Base-by-base conservation (phyloP, 2,329 filamentous ascomycete species). In the Nectriaceae sp. region DNA sequence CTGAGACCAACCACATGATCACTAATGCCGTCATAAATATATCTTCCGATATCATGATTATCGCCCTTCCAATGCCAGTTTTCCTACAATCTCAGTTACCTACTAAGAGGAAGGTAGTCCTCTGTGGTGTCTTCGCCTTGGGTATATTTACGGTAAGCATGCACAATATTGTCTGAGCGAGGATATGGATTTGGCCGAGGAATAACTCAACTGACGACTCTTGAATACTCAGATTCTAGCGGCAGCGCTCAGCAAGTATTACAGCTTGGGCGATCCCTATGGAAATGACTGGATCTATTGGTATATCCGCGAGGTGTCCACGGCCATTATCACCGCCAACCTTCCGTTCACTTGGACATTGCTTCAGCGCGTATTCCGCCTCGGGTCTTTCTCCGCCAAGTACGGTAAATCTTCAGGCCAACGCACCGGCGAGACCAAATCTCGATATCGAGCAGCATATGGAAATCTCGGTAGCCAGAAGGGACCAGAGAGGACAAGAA, bases 1-100 rank as follows among this genome's bases (percentile, higher is more conserved):
- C 80, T 0, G 74, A 78, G 2, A 70, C 76, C 15, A 70, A 82
- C 58, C 83, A 83, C 56, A 72, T 82, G 11, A 82, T 83, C 42
- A 77, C 78, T 15, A 82, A 84, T 49, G 75, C 78, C 2, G 70
- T 75, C 4, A 76, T 85, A 60, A 85, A 86, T 55, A 77, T 85
- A 41, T 75, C 77, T 3, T 83, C 80, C 21, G 83, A 85, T 53
- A 31, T 83, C 3, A 73, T 80, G 67, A 84, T 86, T 60, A 76
- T 85, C 21, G 59, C 73, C 3, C 76, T 85, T 18, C 80, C 81
- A 1, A 71, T 85, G 53, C 80, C 81, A 2, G 55, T 78, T 21
- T 70, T 85, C 21, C 54, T 78, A 11, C 72, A 72, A 21, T 73
- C 82, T 1, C 72, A 75, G 39, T 68, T 85, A 2, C 67, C 72